Conservation (phyloP, 2,329 filamentous ascomycete species). For the Rhinocladiella mackenziei region DNA sequence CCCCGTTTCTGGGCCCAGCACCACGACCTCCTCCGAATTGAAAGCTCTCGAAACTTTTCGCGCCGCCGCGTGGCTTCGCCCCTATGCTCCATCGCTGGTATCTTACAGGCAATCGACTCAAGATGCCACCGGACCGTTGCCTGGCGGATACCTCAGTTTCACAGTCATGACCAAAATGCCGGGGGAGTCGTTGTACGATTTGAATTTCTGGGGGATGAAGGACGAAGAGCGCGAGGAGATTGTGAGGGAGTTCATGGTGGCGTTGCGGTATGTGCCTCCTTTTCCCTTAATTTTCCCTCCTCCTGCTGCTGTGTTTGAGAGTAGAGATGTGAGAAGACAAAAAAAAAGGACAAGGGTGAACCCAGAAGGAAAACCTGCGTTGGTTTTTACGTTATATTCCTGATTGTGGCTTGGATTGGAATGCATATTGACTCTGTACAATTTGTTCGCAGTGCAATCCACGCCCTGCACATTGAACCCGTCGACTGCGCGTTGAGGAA, state of each 20-base stretch:
- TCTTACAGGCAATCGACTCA: slow-evolving; percentile 24
- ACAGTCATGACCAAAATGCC: slow-evolving; percentile 31
- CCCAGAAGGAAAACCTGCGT: too few relatives aligned
- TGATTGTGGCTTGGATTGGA: too few relatives aligned
- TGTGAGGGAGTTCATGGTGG: slow-evolving; percentile 16
- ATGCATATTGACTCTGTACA: too few relatives aligned
- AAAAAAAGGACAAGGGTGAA: too few relatives aligned
- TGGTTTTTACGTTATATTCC: too few relatives aligned
- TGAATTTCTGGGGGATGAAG: slow-evolving; percentile 28
- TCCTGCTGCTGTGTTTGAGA: not conserved
- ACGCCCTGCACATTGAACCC: slow-evolving; percentile 25
- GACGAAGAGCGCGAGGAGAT: slow-evolving; percentile 20
- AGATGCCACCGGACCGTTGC: slow-evolving; percentile 22
- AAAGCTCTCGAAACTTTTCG: slow-evolving; percentile 26
- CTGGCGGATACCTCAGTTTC: slow-evolving; percentile 30
- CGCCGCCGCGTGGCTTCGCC: slow-evolving; percentile 13
- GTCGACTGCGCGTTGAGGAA: slow-evolving; percentile 28
- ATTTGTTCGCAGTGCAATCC: slow-evolving; percentile 15
- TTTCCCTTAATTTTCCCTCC: not conserved
- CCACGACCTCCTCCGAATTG: slow-evolving; percentile 26
- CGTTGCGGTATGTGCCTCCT: slow-evolving; percentile 13
- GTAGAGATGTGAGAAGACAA: too few relatives aligned
- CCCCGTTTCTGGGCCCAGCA: slow-evolving; percentile 21
- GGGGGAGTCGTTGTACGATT: slow-evolving; percentile 24
- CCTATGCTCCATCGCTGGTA: slow-evolving; percentile 27